These are phyloP conservation scores for Talaromyces sp. DNA, from an alignment of 2,329 filamentous ascomycete genomes.

Conservation along the genomic window DNA sequence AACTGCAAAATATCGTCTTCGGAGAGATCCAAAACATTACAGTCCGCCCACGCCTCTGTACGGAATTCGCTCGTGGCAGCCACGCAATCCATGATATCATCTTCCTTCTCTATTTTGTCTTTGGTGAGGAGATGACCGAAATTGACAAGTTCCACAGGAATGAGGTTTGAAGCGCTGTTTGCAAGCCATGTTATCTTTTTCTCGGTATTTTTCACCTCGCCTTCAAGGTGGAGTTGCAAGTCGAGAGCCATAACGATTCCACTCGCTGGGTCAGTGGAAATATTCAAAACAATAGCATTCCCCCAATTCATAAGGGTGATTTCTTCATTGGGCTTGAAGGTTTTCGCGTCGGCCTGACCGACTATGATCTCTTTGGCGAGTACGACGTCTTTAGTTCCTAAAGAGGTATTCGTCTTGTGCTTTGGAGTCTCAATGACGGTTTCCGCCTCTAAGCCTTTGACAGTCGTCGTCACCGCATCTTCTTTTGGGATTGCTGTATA, in stretches of 20 bases:
- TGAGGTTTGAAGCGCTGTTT: constrained; percentile 62
- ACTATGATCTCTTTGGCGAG: constrained; percentile 60
- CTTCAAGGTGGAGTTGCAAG: constrained; percentile 81
- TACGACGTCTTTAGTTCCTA: not conserved
- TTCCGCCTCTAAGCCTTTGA: constrained; percentile 58
- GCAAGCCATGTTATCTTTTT: constrained; percentile 97
- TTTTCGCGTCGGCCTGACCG: constrained; percentile 78
- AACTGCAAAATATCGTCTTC: constrained; percentile 91
- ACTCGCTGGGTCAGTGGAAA: constrained; percentile 43
- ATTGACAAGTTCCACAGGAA: constrained; percentile 80
- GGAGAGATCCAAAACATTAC: constrained; percentile 71
- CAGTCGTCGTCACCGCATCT: constrained; percentile 62
- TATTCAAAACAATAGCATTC: constrained; percentile 47
- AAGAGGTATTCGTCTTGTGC: not conserved
- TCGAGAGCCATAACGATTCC: constrained; percentile 60
- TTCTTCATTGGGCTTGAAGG: constrained; percentile 78
- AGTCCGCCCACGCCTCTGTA: constrained; percentile 71
- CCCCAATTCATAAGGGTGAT: constrained; percentile 97
- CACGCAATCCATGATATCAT: constrained; percentile 76
- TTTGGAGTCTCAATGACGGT: not conserved
- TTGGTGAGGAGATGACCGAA: constrained; percentile 95
- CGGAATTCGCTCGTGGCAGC: constrained; percentile 69
- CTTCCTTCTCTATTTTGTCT: constrained; percentile 85
- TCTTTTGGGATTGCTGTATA: constrained; percentile 68
- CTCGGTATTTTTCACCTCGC: constrained; percentile 88